Base-by-base conservation (phyloP, 495 filamentous ascomycete species). In the Talaromyces trachyspermus region DNA sequence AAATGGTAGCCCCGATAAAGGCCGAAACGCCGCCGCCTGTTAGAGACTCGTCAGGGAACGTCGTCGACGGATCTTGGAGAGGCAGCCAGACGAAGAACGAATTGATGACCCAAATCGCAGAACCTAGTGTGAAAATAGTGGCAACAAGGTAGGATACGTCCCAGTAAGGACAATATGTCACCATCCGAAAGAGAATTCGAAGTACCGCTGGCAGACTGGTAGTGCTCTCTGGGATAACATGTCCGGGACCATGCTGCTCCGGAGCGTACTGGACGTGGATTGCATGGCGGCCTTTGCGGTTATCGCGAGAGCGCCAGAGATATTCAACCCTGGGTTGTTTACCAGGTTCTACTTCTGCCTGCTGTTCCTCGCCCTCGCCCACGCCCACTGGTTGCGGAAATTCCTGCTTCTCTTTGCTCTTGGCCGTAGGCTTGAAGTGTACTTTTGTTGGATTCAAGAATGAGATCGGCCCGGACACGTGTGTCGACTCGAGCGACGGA, bases 91-190 rank as follows among this genome's bases (percentile, higher is more conserved):
- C 71, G 54, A 87, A 86, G 60, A 80, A 85, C 5, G 71, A 79
- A 55, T 86, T 86, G 51, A 86, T 68, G 6, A 79, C 70, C 82
- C 82, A 86, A 11, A 84, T 58, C 0, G 78, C 62, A 9, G 78
- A 82, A 19, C 81, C 85, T 2, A 79, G 51, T 0, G 80, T 84
- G 63, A 86, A 88, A 0, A 78, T 64, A 2, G 70, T 52, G 6
- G 84, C 83, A 19, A 86, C 82, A 14, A 81, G 71, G 48, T 74
- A 87, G 3, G 77, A 84, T 2, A 88, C 65, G 53, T 89, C 84
- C 79, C 79, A 86, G 48, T 83, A 66, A 0, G 84, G 83, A 49
- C 59, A 83, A 25, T 58, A 54, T 4, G 68, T 78, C 32, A 66
- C 52, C 80, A 86, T 85, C 20, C 70, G 74, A 11, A 62, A 42